phyloP scores from a whole-genome alignment of 306 rosid species.

The Quillaja saponaria region DNA sequence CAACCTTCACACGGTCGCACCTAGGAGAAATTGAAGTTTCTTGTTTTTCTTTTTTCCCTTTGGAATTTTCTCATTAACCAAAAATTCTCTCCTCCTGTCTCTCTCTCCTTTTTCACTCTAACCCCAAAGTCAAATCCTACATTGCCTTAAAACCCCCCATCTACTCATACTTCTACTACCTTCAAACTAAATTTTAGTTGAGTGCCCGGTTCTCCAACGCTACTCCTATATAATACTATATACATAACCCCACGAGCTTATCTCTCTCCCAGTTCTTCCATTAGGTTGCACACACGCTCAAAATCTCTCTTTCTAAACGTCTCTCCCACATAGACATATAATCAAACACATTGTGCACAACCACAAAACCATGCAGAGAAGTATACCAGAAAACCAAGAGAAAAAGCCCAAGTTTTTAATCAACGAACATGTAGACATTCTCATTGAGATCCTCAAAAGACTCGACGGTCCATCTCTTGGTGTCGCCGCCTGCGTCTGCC shows the following conservation, averaged over 20 bases:
- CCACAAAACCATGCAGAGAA: conserved; percentile 32
- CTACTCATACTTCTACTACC: too few species aligned
- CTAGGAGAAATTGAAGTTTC: conserved; percentile 14
- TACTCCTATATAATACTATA: too few species aligned
- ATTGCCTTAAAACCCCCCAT: too few species aligned
- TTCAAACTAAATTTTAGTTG: too few species aligned
- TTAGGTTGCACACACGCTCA: too few species aligned
- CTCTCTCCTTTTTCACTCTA: conserved; percentile 1
- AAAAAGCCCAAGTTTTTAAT: conserved; percentile 60
- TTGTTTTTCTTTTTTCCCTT: not conserved
- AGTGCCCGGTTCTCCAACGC: too few species aligned
- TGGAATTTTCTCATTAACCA: conserved; percentile 15
- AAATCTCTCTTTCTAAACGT: too few species aligned
- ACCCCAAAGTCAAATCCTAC: not conserved
- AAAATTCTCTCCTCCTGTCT: conserved; percentile 14
- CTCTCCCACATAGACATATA: too few species aligned
- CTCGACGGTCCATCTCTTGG: conserved; percentile 90
- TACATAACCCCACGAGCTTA: too few species aligned
- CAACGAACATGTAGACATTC: conserved; percentile 91
- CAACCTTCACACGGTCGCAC: too few species aligned
- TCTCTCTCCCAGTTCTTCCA: too few species aligned
- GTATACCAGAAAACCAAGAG: conserved; percentile 30
- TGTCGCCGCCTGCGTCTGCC: conserved; percentile 83
- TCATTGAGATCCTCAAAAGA: conserved; percentile 75
- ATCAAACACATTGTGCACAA: conserved; percentile 28